Percentiles rank a stretch among this genome's conserved stretches.
phyloP scores from a whole-genome alignment of 441 rosid species.

The Cnidoscolus chayamansa region DNA sequence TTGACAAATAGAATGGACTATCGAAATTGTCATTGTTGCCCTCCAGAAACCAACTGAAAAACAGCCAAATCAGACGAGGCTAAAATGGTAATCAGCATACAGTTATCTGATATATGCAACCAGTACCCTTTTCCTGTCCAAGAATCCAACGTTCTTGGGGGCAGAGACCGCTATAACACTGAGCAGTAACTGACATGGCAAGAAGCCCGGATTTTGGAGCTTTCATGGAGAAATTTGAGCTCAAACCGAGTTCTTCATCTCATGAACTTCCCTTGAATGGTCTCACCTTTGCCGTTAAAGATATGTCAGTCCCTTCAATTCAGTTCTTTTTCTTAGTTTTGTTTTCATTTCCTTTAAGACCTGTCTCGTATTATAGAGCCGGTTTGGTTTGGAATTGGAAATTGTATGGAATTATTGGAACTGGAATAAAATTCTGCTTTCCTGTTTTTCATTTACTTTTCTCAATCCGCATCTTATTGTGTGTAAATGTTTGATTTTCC shows the following conservation, averaged over 20 bases:
- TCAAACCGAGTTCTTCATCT: slow-evolving; percentile 46
- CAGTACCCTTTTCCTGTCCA: background rate
- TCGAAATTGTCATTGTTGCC: background rate
- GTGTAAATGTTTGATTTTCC: background rate
- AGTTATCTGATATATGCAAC: background rate
- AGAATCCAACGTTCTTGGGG: background rate
- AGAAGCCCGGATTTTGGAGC: slow-evolving; percentile 59
- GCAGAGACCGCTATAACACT: background rate
- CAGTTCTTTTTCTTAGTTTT: slow-evolving; percentile 1
- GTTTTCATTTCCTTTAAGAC: background rate
- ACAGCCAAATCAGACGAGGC: background rate
- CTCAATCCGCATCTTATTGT: slow-evolving; percentile 3
- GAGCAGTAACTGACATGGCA: slow-evolving; percentile 48
- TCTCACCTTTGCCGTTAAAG: slow-evolving; percentile 83
- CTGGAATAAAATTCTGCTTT: background rate
- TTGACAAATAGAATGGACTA: background rate
- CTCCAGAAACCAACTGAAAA: background rate
- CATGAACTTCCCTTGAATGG: slow-evolving; percentile 51
- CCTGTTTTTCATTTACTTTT: background rate
- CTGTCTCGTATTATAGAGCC: background rate
- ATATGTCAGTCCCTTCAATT: slow-evolving; percentile 49
- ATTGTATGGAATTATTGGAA: background rate
- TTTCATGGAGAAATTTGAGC: slow-evolving; percentile 64
- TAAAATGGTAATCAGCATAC: background rate
- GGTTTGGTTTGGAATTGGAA: background rate